These are phyloP conservation scores for Diaporthe capsici DNA, from an alignment of 2,329 filamentous ascomycete genomes.

Conservation along the genomic window DNA sequence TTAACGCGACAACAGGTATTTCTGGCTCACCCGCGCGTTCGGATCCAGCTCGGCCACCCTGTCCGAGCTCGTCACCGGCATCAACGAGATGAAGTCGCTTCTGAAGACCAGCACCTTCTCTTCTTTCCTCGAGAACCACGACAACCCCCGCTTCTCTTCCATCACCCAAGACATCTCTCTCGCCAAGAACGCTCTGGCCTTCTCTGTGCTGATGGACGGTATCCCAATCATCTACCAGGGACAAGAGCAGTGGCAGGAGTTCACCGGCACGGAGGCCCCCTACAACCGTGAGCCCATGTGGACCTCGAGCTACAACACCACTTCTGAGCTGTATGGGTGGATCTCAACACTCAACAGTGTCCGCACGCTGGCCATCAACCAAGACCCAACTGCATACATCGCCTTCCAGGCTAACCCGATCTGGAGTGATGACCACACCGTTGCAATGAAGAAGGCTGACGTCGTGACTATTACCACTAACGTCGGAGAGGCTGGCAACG, in stretches of 20 bases:
- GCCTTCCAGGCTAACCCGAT: slow-evolving; percentile 17
- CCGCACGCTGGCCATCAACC: slow-evolving; percentile 47
- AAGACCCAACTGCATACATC: slow-evolving; percentile 20
- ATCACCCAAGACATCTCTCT: slow-evolving; percentile 12
- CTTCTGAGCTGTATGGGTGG: slow-evolving; percentile 62
- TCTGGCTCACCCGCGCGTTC: slow-evolving; percentile 28
- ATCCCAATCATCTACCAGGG: slow-evolving; percentile 77
- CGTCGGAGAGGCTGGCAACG: slow-evolving; percentile 9
- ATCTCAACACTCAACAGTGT: slow-evolving; percentile 53
- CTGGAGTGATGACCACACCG: slow-evolving; percentile 25
- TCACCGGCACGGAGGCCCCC: slow-evolving; percentile 57
- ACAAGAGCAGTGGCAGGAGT: slow-evolving; percentile 71
- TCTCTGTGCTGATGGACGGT: slow-evolving; percentile 56
- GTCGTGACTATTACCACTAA: slow-evolving; percentile 10
- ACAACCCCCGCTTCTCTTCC: slow-evolving; percentile 58
- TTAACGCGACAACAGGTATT: slow-evolving; percentile 5
- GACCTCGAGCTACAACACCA: slow-evolving; percentile 64
- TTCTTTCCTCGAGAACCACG: slow-evolving; percentile 69
- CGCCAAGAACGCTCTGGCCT: slow-evolving; percentile 27
- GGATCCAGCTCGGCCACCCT: slow-evolving; percentile 47
- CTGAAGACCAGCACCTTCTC: slow-evolving; percentile 52
- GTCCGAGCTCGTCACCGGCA: slow-evolving; percentile 47
- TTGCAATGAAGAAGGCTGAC: slow-evolving; percentile 30
- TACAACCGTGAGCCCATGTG: slow-evolving; percentile 72
- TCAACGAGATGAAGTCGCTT: slow-evolving; percentile 40